These are phyloP conservation scores for Tanacetum coccineum DNA, from an alignment of 129 eudicot genomes.

Conservation along the genomic window DNA sequence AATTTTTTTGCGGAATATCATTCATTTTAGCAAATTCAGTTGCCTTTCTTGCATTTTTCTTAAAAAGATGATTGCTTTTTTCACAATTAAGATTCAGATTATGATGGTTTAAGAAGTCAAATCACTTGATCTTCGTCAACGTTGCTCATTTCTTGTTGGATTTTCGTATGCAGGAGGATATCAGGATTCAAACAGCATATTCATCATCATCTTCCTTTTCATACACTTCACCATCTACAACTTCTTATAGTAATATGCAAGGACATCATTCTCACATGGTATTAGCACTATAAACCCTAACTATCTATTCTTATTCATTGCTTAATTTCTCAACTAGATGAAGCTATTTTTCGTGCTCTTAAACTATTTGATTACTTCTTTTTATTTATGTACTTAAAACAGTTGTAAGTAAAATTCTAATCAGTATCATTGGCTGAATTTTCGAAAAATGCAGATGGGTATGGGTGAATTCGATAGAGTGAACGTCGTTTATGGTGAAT, in stretches of 20 bases:
- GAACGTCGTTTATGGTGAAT: constrained; percentile 27
- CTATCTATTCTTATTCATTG: background rate
- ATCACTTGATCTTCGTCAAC: background rate
- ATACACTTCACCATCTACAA: constrained; percentile 43
- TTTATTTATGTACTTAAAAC: background rate
- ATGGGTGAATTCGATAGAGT: constrained; percentile 31
- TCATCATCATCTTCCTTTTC: constrained; percentile 49
- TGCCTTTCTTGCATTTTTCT: background rate
- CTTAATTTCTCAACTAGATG: background rate
- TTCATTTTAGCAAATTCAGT: background rate
- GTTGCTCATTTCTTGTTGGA: background rate
- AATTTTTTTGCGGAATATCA: background rate
- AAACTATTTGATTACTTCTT: background rate
- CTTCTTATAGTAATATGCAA: constrained; percentile 46
- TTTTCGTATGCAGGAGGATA: constrained; percentile 54
- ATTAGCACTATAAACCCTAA: constrained; percentile 1
- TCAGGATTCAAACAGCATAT: constrained; percentile 48
- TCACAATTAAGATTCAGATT: background rate
- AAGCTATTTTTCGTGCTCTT: background rate
- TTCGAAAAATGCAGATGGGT: constrained; percentile 30
- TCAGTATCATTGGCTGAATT: background rate
- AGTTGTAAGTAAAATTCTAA: background rate
- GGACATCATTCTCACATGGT: constrained; percentile 55
- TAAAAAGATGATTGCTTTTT: background rate
- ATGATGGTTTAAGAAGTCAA: background rate